Evolutionary conservation across 306 rosid species (phyloP).

Genomic region (Casuarina glauca): DNA sequence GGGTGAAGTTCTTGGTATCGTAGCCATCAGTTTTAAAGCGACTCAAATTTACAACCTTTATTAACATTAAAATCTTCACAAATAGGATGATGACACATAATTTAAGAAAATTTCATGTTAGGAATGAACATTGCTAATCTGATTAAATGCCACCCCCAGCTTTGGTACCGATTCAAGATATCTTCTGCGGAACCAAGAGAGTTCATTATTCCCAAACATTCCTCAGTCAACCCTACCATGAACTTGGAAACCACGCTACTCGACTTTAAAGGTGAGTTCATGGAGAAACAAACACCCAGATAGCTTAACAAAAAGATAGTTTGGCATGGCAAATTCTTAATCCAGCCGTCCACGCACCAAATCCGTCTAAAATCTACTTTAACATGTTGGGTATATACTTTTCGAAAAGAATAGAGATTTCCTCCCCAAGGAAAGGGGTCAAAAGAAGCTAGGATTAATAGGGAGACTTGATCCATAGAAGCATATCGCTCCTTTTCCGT

Average conservation of each 20-base stretch:
- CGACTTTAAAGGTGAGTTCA: background rate
- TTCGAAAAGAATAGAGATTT: background rate
- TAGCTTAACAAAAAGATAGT: background rate
- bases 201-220: background rate
- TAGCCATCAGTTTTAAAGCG: no score
- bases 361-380: constrained; percentile 13
- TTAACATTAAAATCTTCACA: no score
- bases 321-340: background rate
- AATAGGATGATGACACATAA: no score
- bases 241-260: background rate
- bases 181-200: background rate
- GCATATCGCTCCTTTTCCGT: background rate
- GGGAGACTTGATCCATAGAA: background rate
- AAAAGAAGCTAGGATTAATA: background rate
- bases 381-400: background rate
- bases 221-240: background rate
- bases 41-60: no score
- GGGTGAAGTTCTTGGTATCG: no score
- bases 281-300: background rate
- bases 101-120: no score
- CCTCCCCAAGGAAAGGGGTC: constrained; percentile 9
- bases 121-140: no score
- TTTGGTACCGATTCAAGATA: background rate
- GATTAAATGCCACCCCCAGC: background rate
- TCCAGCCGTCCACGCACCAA: constrained; percentile 10